phyloP scores from a whole-genome alignment of 495 filamentous ascomycete genomes.

The Tuber indicum region DNA sequence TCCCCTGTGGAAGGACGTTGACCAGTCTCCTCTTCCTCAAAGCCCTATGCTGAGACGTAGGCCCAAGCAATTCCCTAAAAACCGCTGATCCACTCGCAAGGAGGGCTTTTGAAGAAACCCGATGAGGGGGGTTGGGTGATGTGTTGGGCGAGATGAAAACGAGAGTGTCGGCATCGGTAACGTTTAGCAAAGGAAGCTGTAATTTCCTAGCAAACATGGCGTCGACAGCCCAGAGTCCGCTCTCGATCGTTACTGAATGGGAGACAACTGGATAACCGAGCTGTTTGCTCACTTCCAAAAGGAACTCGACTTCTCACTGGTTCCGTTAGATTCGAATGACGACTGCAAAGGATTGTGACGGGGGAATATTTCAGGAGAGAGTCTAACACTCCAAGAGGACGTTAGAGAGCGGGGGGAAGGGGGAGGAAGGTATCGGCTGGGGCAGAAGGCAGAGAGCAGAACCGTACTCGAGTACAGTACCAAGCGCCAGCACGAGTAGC shows the following conservation, averaged over 20 bases:
- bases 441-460: neutral
- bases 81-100: conserved; percentile 43
- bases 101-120: conserved; percentile 27
- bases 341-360: neutral
- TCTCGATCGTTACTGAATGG: neutral
- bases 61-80: conserved; percentile 45
- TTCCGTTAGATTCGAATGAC: neutral
- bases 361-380: neutral
- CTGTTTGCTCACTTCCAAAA: neutral
- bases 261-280: neutral
- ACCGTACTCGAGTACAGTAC: neutral
- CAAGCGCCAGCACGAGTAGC: neutral
- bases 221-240: neutral
- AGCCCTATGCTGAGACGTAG: conserved; percentile 42
- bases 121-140: conserved; percentile 21
- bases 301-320: neutral
- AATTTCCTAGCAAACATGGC: conserved; percentile 3
- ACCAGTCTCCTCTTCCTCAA: conserved; percentile 38
- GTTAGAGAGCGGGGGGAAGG: neutral
- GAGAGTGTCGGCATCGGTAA: conserved; percentile 28
- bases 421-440: neutral
- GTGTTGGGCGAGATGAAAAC: conserved; percentile 21
- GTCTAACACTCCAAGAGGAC: neutral
- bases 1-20: conserved; percentile 41
- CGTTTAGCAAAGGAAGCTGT: conserved; percentile 19